phyloP scores from a whole-genome alignment of 768 basidiomycete genomes.

The Chalciporus piperatus region DNA sequence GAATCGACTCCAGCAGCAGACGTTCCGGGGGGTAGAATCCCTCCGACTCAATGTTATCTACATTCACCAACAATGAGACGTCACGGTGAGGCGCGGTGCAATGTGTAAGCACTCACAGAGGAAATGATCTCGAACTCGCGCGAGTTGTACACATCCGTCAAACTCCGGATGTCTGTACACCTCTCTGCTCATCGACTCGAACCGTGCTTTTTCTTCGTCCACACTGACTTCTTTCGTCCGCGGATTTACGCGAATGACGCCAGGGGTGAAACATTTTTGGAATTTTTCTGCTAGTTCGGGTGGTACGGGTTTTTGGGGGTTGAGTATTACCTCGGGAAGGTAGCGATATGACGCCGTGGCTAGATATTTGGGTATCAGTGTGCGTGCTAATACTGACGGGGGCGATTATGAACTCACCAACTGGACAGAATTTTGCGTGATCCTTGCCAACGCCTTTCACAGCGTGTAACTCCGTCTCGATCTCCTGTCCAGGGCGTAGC shows the following conservation, averaged over 20 bases:
- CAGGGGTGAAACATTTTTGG: constrained; percentile 81
- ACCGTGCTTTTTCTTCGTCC: constrained; percentile 62
- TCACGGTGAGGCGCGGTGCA: too few relatives aligned
- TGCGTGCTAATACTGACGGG: background rate
- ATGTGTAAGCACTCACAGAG: constrained; percentile 61
- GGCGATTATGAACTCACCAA: constrained; percentile 52
- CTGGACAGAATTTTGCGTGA: constrained; percentile 96
- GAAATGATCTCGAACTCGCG: constrained; percentile 88
- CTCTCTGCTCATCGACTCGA: constrained; percentile 89
- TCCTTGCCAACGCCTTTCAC: constrained; percentile 91
- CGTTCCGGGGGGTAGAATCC: constrained; percentile 85
- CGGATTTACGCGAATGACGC: constrained; percentile 66
- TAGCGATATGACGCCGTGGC: constrained; percentile 96
- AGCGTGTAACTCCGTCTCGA: constrained; percentile 86
- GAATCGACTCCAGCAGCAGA: constrained; percentile 74
- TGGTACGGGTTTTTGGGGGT: constrained; percentile 72
- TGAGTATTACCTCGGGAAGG: constrained; percentile 74
- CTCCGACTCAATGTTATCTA: constrained; percentile 86
- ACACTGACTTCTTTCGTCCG: constrained; percentile 59
- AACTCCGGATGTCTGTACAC: constrained; percentile 93
- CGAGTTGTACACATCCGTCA: constrained; percentile 74
- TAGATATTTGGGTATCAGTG: constrained; percentile 28
- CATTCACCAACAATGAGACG: constrained; percentile 23
- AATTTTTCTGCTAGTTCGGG: constrained; percentile 78
- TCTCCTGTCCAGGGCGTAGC: constrained; percentile 84